A percentile compares a stretch with the other conserved stretches of the same genome.
Evolutionary conservation across 106 monocot species (phyloP).

Genomic region (Hemerocallis citrina): DNA sequence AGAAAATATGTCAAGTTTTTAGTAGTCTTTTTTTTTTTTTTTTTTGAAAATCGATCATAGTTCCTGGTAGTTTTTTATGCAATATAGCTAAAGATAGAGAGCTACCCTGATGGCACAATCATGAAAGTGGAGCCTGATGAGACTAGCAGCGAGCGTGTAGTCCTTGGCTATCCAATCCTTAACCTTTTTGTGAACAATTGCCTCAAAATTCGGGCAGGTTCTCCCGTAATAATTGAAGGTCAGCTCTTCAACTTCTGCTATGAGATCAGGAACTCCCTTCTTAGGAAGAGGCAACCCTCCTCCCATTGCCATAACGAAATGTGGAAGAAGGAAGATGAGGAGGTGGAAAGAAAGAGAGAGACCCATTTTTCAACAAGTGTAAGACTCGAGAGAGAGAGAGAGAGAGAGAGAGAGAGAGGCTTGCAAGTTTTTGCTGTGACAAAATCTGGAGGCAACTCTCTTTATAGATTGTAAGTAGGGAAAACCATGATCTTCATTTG

Average conservation of each 20-base stretch:
- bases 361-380: neutral
- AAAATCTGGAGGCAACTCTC: neutral
- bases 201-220: conserved; percentile 53
- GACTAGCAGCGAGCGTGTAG: conserved; percentile 33
- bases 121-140: conserved; percentile 52
- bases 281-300: neutral
- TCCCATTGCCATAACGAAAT: conserved; percentile 10
- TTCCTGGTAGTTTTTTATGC: too few relatives aligned
- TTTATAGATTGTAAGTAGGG: too few relatives aligned
- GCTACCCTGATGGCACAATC: conserved; percentile 60
- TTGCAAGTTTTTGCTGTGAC: neutral
- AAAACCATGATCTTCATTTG: too few relatives aligned
- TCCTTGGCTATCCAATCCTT: conserved; percentile 39
- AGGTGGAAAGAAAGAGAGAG: conserved; percentile 5
- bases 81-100: neutral
- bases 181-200: conserved; percentile 41
- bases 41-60: too few relatives aligned
- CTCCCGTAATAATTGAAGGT: conserved; percentile 28
- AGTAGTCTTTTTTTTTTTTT: too few relatives aligned
- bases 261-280: neutral
- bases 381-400: too few relatives aligned
- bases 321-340: conserved; percentile 10
- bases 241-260: conserved; percentile 21
- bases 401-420: neutral
- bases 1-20: too few relatives aligned